A percentile compares a stretch with the other conserved stretches of the same genome.
phyloP scores from a whole-genome alignment of 1,284 basidiomycete species.

The Erythrobasidium hasegawianum region DNA sequence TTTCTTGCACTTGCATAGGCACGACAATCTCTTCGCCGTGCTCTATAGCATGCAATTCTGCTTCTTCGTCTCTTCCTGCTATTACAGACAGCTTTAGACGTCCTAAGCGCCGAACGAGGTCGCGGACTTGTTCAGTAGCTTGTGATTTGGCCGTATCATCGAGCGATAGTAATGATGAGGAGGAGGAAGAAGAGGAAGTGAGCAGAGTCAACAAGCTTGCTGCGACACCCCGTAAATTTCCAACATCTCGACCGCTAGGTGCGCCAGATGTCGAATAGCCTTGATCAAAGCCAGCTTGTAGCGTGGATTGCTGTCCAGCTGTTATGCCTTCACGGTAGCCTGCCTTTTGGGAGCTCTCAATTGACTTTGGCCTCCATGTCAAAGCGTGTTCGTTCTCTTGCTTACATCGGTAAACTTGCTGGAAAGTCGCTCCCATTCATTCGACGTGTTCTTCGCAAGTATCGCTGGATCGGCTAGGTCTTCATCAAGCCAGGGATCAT shows the following conservation, averaged over 20 bases:
- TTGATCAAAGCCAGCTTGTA: constrained; percentile 75
- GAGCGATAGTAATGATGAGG: constrained; percentile 5
- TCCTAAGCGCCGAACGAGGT: constrained; percentile 57
- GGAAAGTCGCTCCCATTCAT: constrained; percentile 42
- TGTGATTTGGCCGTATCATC: constrained; percentile 19
- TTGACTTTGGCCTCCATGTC: not conserved
- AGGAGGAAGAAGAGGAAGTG: constrained; percentile 28
- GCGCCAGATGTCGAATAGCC: constrained; percentile 69
- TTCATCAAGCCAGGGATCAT: constrained; percentile 43
- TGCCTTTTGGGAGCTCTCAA: constrained; percentile 53
- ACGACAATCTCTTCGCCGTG: constrained; percentile 49
- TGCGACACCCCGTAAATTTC: constrained; percentile 63
- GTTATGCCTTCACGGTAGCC: constrained; percentile 85
- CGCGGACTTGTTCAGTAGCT: constrained; percentile 53
- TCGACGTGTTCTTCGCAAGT: constrained; percentile 34
- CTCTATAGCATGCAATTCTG: constrained; percentile 61
- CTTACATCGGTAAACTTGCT: constrained; percentile 41
- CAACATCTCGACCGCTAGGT: constrained; percentile 68
- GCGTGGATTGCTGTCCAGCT: constrained; percentile 70
- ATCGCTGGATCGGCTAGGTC: constrained; percentile 10
- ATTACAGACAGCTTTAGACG: constrained; percentile 64
- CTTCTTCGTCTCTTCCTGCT: constrained; percentile 65
- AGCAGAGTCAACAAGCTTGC: constrained; percentile 61
- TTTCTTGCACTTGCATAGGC: constrained; percentile 40
- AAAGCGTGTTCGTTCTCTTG: no score